Evolutionary conservation across 2,329 filamentous ascomycete species (phyloP), one percentile per base, ranked within the genome.

Genomic region (Aureobasidium melanogenum): DNA sequence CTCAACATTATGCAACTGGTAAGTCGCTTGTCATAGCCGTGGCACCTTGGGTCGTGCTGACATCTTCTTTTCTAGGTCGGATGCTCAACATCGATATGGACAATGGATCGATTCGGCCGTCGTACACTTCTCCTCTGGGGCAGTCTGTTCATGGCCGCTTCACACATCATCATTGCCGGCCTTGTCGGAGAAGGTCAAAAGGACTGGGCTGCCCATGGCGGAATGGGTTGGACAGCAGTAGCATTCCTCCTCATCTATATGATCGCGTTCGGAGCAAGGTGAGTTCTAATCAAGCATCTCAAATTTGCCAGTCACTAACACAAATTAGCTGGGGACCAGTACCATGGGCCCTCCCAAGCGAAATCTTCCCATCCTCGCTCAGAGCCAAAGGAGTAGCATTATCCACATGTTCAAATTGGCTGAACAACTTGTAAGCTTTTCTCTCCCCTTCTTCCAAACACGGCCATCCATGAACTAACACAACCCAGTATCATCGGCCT

Each of bases 371-470:
- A 0, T 80, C 79, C 1, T 79, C 77, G 0, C 73, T 83, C 0
- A 77, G 85, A 7, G 84, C 85, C 2, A 88, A 88, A 69, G 87
- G 86, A 36, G 84, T 86, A 0, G 84, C 84, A 1, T 74, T 87
- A 2, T 84, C 83, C 0, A 87, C 84, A 0, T 83, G 80, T 62
- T 80, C 80, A 6, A 86, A 85, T 72, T 89, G 87, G 75, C 22
- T 36, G 2, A 24, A 9, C 8, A 47, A 47, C 30, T 57, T 46
- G 36, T 39, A 19, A n/a, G 36, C 19, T 19, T 10, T 5, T n/a
- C 36, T 30, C 6, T 39, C 5, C 17, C 36, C 17, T n/a, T 39
- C 36, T 8, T 39, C 36, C 15, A 5, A 39, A 19, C 36, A 39
- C 36, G 3, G 15, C 32, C 32, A 36, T 39, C 6, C 36, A 19